Base-by-base conservation (phyloP, 75 land plant genomes). In the Larix kaempferi region DNA sequence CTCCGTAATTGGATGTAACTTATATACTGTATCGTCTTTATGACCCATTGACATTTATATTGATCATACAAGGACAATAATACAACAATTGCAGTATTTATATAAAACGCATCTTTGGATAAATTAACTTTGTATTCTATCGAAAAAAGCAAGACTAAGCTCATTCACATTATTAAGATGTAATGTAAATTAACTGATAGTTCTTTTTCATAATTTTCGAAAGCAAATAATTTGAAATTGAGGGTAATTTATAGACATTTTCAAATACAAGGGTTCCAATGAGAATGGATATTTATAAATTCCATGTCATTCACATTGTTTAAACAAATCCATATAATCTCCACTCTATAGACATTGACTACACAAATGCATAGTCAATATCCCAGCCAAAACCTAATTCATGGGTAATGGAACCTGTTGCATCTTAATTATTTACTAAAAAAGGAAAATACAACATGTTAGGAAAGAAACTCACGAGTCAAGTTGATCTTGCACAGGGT, bases 401-500 rank as follows among this genome's bases (percentile, higher is more conserved):
- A 49, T 49, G 54, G 54, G 12, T 49, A 49, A 49, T 1, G 12
- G 54, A 49, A 10, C 54, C 54, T 49, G 49, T 69, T 41, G 41
- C 41, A 41, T 7, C 54, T 44, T 8, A 69, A 21, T 69, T 41
- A 19, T 17, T 69, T 41, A n/a, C 10, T 39, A 7, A 69, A 69
- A 8, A 69, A 35, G 23, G 7, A n/a, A 69, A 37, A 69, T 41
- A 69, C n/a, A 21, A 37, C 39, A 41, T 41, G 3, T 23, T 22
- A 41, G 13, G 5, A n/a, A 7, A 52, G 74, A 56, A 77, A 26
- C 89, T 91, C 76, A 94, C 96, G 86, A 74, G 59, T 87, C 82
- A 13, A 94, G 89, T 75, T 94, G 96, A 54, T 81, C 81, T 75
- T 93, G 87, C 23, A 93, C 87, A 16, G 78, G 67, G 76, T 89